Base-by-base conservation (phyloP, 2,329 filamentous ascomycete species). In the Aschersonia sp. region DNA sequence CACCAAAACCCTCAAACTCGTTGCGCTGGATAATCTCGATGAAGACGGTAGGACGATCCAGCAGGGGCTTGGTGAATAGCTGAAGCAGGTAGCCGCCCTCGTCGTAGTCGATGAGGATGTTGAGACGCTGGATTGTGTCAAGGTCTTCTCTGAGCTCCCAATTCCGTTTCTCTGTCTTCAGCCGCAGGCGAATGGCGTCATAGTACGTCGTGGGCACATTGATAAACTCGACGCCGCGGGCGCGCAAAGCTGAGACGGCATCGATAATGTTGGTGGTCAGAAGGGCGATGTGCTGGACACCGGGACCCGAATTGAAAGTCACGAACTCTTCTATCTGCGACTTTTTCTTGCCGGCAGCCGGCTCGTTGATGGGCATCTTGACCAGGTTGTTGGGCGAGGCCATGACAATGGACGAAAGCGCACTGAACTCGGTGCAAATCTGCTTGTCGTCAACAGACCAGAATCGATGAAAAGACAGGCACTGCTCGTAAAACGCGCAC, bases 331-430 rank as follows among this genome's bases (percentile, higher is more conserved):
- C 89, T 56, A 97, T 96, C 69, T 97, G 91, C 9, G 82, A 87
- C 65, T 88, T 86, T 68, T 87, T 91, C 71, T 92, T 92, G 50
- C 89, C 91, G 1, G 78, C 72, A 0, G 91, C 91, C 2, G 91
- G 91, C 69, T 96, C 89, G 72, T 96, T 96, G 76, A 97, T 94
- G 58, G 91, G 91, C 89, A 96, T 96, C 71, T 96, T 96, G 66
- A 96, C 88, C 4, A 84, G 65, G 50, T 91, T 84, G 69, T 89
- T 87, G 51, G 81, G 80, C 4, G 82, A 87, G 42, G 85, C 79
- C 89, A 96, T 95, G 61, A 96, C 91, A 59, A 96, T 82, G 59
- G 80, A 86, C 67, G 83, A 88, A 45, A 96, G 74, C 7, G 91
- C 89, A 1, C 84, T 89, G 75, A 87, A 96, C 61, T 94, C 89